Base-by-base conservation (phyloP, 257 asterid species). In the Haberlea rhodopensis region DNA sequence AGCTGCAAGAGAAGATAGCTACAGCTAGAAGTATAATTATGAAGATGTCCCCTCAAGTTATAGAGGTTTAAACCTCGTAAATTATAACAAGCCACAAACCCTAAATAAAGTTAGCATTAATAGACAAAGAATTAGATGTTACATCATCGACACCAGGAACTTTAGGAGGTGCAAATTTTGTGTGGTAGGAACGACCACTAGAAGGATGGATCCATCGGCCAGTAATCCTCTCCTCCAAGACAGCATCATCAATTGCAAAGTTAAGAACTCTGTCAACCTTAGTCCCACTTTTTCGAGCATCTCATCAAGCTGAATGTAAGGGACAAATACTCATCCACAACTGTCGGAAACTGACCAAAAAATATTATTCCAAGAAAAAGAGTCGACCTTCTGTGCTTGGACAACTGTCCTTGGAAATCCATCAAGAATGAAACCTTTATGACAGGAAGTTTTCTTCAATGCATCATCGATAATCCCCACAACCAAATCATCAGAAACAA, bases 381-480 rank as follows among this genome's bases (percentile, higher is more conserved):
- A n/a, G n/a, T n/a, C n/a, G n/a, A n/a, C n/a, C n/a, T n/a, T n/a
- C n/a, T n/a, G n/a, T n/a, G n/a, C n/a, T n/a, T 19, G 43, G n/a
- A n/a, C n/a, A n/a, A n/a, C n/a, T n/a, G n/a, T n/a, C n/a, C n/a
- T n/a, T n/a, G n/a, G n/a, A n/a, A 91, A 89, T 52, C 98, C 98
- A 76, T 91, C 98, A 74, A 91, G 98, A 77, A 91, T 91, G 70
- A 91, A 91, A 26, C 98, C 98, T 62, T 91, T 91, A 74, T 79
- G 88, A 66, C 96, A 91, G n/a, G 96, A 91, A 37, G 98, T 91
- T 76, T 80, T 91, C 82, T 88, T 86, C 81, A 91, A 32, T 23
- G 98, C 96, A 23, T 91, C 98, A 62, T 91, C 96, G 60, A 88
- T 91, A 61, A 91, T 86, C 31, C 95, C 98, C 65, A 91, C n/a